A percentile compares a stretch with the other conserved stretches of the same genome.
Conservation (phyloP, 805 yeast genomes). For the Blastobotrys parvus region DNA sequence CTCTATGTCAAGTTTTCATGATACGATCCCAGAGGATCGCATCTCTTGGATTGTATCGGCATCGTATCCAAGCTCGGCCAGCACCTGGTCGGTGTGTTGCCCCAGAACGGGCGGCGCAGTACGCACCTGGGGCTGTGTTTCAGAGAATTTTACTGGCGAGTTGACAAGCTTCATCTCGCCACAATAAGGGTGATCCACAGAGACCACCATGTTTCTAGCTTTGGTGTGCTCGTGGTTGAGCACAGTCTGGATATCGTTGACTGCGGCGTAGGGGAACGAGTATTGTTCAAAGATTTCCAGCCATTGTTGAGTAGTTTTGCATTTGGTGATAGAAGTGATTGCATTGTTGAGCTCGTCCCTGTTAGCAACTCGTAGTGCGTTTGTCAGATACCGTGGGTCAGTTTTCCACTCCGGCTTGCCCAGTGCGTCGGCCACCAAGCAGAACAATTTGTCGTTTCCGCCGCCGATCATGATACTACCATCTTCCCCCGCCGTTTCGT, state of each 20-base stretch:
- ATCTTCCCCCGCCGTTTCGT: constrained; percentile 29
- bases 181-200: constrained; percentile 29
- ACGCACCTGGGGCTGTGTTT: constrained; percentile 28
- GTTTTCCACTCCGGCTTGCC: constrained; percentile 31
- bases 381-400: constrained; percentile 28
- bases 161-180: constrained; percentile 31
- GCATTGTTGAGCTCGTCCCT: constrained; percentile 27
- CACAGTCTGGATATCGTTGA: constrained; percentile 32
- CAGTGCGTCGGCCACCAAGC: constrained; percentile 27
- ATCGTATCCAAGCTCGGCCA: constrained; percentile 20
- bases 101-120: constrained; percentile 33
- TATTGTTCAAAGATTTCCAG: constrained; percentile 24
- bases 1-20: constrained; percentile 12
- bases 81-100: constrained; percentile 30
- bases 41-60: constrained; percentile 20
- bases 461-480: constrained; percentile 35
- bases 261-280: constrained; percentile 34
- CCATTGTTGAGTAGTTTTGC: constrained; percentile 32
- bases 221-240: constrained; percentile 30
- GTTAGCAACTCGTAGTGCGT: constrained; percentile 31
- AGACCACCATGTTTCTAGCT: constrained; percentile 32
- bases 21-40: constrained; percentile 19
- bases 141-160: constrained; percentile 33
- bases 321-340: constrained; percentile 24
- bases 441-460: constrained; percentile 33